Evolutionary conservation across 2,329 filamentous ascomycete species (phyloP).

Genomic region (Zymoseptoria ardabiliae): DNA sequence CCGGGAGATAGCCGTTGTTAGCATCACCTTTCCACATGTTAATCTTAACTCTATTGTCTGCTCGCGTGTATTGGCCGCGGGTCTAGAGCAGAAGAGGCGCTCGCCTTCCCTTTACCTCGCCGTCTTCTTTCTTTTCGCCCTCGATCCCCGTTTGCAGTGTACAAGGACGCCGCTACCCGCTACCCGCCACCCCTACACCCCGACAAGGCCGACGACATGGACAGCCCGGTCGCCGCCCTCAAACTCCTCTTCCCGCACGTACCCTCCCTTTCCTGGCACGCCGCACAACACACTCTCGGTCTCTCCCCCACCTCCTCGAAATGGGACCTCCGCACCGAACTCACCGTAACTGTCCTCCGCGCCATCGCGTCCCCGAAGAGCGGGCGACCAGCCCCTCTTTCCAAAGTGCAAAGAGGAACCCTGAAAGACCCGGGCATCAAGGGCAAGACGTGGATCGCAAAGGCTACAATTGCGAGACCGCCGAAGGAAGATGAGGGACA

Average conservation of each 20-base stretch:
- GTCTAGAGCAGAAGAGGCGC: too few relatives aligned
- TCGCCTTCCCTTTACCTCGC: not conserved
- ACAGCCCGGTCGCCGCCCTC: slow-evolving; percentile 10
- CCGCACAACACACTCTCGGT: slow-evolving; percentile 57
- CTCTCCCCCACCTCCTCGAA: slow-evolving; percentile 65
- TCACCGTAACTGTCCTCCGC: slow-evolving; percentile 66
- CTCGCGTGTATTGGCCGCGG: not conserved
- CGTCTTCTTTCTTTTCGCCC: not conserved
- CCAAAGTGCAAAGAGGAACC: slow-evolving; percentile 56
- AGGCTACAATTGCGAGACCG: slow-evolving; percentile 56
- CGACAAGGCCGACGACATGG: not conserved
- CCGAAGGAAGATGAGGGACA: slow-evolving; percentile 42
- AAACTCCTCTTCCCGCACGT: slow-evolving; percentile 48
- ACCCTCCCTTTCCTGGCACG: slow-evolving; percentile 56
- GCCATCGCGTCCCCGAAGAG: slow-evolving; percentile 44
- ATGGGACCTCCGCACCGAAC: slow-evolving; percentile 68
- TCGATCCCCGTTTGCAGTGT: too few relatives aligned
- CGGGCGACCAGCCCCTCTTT: slow-evolving; percentile 45
- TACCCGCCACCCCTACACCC: not conserved
- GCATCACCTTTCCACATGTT: not conserved
- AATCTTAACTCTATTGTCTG: not conserved
- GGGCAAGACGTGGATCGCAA: slow-evolving; percentile 74
- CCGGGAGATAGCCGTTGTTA: not conserved
- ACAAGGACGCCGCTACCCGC: too few relatives aligned
- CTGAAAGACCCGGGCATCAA: slow-evolving; percentile 61